Evolutionary conservation across 2,329 filamentous ascomycete species (phyloP).

Genomic region (Talaromyces sp.): DNA sequence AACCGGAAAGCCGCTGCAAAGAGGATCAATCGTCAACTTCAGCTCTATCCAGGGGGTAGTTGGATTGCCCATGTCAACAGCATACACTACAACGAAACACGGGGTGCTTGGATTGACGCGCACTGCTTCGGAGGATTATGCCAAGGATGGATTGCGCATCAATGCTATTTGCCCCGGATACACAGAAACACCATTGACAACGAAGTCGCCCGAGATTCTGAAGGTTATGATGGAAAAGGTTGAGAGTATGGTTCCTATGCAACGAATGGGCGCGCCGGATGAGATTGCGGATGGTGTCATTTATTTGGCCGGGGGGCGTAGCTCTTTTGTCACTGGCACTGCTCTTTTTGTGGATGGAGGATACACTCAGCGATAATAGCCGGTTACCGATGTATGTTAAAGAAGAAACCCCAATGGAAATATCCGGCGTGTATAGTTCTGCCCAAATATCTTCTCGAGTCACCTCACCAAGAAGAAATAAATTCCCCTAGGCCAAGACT

Average conservation of each 20-base stretch:
- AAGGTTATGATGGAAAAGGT: constrained; percentile 20
- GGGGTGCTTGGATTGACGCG: constrained; percentile 40
- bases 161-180: constrained; percentile 84
- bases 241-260: constrained; percentile 59
- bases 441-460: no score
- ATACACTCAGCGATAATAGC: no score
- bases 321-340: background rate
- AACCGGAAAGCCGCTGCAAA: constrained; percentile 26
- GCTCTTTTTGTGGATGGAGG: no score
- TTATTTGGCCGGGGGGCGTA: constrained; percentile 16
- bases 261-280: constrained; percentile 57
- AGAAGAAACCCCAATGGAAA: no score
- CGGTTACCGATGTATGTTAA: no score
- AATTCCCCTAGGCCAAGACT: no score
- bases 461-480: no score
- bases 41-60: constrained; percentile 35
- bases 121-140: constrained; percentile 40
- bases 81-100: constrained; percentile 35
- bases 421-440: no score
- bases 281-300: constrained; percentile 61
- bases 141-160: constrained; percentile 41
- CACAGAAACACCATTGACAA: constrained; percentile 64
- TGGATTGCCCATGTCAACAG: constrained; percentile 34
- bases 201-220: constrained; percentile 20
- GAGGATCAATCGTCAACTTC: constrained; percentile 33